Evolutionary conservation across 2,329 filamentous ascomycete genomes (phyloP).

Genomic region (Zymoseptoria crescenta): DNA sequence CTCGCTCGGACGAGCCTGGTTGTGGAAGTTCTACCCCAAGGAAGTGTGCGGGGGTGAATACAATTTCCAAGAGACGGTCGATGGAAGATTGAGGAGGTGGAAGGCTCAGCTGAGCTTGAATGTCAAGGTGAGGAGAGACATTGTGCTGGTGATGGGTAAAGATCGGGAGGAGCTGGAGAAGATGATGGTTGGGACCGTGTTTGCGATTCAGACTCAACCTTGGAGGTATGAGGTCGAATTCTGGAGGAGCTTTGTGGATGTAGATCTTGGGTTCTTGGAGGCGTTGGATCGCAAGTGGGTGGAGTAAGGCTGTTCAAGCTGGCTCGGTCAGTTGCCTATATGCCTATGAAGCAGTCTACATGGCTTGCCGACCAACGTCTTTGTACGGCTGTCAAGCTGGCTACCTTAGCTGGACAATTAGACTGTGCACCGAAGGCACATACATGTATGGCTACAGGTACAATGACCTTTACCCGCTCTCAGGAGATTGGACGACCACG

Average conservation of each 20-base stretch:
- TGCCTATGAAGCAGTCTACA: no score
- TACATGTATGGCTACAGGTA: no score
- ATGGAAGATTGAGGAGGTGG: slow-evolving; percentile 24
- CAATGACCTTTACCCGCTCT: no score
- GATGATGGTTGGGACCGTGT: slow-evolving; percentile 36
- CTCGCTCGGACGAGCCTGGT: slow-evolving; percentile 37
- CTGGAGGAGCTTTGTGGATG: slow-evolving; percentile 46
- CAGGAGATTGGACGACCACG: no score
- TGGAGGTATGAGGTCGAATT: slow-evolving; percentile 46
- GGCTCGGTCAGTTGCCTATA: no score
- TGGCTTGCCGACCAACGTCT: no score
- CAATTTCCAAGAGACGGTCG: slow-evolving; percentile 37
- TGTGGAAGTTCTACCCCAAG: slow-evolving; percentile 41
- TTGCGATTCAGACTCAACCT: slow-evolving; percentile 41
- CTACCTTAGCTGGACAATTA: no score
- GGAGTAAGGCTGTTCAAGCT: not conserved
- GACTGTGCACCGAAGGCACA: no score
- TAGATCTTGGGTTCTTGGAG: slow-evolving; percentile 40
- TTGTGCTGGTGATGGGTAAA: slow-evolving; percentile 41
- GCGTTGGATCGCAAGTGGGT: slow-evolving; percentile 34
- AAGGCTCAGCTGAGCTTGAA: slow-evolving; percentile 30
- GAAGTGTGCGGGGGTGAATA: slow-evolving; percentile 40
- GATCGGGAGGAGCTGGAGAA: slow-evolving; percentile 36
- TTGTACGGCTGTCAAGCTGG: no score
- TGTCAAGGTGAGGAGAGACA: slow-evolving; percentile 33